Evolutionary conservation across 163 green algal species (phyloP).

Genomic region (Chloromonas sp.): DNA sequence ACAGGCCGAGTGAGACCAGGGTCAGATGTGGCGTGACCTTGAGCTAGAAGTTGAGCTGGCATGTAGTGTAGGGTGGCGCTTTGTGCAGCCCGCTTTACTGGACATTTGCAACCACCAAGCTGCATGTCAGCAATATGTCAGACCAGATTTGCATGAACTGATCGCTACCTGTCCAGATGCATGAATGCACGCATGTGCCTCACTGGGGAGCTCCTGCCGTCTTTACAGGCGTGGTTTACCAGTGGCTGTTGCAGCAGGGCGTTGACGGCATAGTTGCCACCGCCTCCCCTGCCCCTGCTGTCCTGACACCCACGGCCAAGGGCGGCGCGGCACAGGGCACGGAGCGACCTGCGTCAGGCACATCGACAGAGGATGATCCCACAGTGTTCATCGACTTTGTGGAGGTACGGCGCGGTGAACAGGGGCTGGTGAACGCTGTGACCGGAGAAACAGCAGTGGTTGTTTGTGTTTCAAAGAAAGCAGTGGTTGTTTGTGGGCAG

Average conservation of each 20-base stretch:
- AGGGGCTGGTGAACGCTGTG: too few species aligned
- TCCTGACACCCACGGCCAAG: not conserved
- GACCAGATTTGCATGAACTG: too few species aligned
- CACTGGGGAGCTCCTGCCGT: not conserved
- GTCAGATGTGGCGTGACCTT: too few species aligned
- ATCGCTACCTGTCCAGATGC: too few species aligned
- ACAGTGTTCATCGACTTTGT: not conserved
- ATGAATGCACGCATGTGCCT: not conserved
- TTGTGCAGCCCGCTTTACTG: too few species aligned
- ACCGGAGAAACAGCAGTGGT: too few species aligned
- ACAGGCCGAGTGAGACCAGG: too few species aligned
- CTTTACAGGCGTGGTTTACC: slow-evolving; percentile 57
- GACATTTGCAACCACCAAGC: not conserved
- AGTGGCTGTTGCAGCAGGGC: slow-evolving; percentile 63
- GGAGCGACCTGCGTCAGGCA: not conserved
- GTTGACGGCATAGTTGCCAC: slow-evolving; percentile 38
- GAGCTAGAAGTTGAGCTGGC: too few species aligned
- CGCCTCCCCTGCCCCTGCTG: not conserved
- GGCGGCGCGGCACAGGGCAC: not conserved
- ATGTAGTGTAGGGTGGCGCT: too few species aligned
- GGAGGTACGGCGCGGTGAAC: not conserved
- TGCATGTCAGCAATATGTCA: too few species aligned
- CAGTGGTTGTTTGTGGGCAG: too few species aligned
- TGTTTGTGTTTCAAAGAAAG: too few species aligned
- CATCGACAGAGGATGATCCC: not conserved